Evolutionary conservation across 768 basidiomycete species (phyloP).

Genomic region (Dendrothele bispora): DNA sequence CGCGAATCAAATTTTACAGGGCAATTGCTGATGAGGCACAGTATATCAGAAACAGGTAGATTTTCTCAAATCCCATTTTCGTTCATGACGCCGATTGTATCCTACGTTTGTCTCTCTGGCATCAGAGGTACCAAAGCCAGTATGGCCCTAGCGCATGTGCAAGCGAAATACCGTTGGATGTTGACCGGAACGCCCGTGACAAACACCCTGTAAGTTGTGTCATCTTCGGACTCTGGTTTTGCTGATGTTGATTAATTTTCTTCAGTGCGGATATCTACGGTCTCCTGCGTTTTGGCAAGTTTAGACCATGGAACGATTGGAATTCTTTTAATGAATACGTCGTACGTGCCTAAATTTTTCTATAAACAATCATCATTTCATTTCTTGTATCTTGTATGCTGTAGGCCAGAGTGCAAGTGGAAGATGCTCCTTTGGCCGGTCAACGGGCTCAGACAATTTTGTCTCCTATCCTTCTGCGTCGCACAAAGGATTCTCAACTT

Average conservation of each 20-base stretch:
- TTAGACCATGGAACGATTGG: slow-evolving; percentile 77
- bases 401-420: slow-evolving; percentile 52
- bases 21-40: slow-evolving; percentile 81
- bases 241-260: slow-evolving; percentile 1
- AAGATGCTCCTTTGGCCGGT: slow-evolving; percentile 63
- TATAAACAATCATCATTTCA: background rate
- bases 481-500: slow-evolving; percentile 65
- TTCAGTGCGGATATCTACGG: slow-evolving; percentile 69
- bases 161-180: slow-evolving; percentile 73
- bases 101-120: too few species aligned
- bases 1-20: slow-evolving; percentile 63
- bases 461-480: slow-evolving; percentile 64
- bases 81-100: background rate
- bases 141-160: slow-evolving; percentile 57
- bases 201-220: slow-evolving; percentile 53
- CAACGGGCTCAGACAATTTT: slow-evolving; percentile 68
- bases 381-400: background rate
- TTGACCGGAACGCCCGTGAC: slow-evolving; percentile 78
- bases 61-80: background rate
- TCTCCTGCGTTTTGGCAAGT: slow-evolving; percentile 66
- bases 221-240: background rate
- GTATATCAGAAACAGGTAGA: slow-evolving; percentile 65
- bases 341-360: slow-evolving; percentile 29
- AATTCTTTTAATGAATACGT: slow-evolving; percentile 57
- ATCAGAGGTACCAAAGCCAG: slow-evolving; percentile 56